Evolutionary conservation across 2,329 filamentous ascomycete species (phyloP).

Genomic region (Aspergillus arachidicola): DNA sequence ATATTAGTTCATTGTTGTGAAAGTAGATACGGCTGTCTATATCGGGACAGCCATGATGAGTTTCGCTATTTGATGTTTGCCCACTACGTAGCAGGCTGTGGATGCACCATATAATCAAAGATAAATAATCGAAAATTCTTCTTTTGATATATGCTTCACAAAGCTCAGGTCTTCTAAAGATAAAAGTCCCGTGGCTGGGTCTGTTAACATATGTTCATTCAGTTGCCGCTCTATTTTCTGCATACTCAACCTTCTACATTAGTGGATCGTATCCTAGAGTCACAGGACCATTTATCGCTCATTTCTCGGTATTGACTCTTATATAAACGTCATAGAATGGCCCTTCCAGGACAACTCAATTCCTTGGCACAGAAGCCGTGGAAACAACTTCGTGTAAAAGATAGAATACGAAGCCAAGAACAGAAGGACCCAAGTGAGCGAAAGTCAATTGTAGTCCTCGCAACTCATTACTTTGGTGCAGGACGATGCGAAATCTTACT

Average conservation of each 20-base stretch:
- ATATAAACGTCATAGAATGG: background rate
- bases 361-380: background rate
- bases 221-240: no score
- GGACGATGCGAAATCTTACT: background rate
- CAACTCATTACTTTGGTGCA: background rate
- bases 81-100: background rate
- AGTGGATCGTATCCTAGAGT: background rate
- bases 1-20: no score
- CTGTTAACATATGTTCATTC: background rate
- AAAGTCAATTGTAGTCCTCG: background rate
- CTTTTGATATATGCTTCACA: background rate
- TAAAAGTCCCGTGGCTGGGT: no score
- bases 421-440: background rate
- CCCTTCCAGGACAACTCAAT: background rate
- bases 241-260: background rate
- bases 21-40: background rate
- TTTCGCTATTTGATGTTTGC: background rate
- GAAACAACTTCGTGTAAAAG: background rate
- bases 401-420: background rate
- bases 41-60: background rate
- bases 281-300: background rate
- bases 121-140: rapidly evolving
- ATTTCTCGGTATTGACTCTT: background rate
- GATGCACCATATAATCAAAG: background rate
- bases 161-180: background rate